Evolutionary conservation across 768 basidiomycete genomes (phyloP).

Genomic region (Krasilnikovozyma curviuscula): DNA sequence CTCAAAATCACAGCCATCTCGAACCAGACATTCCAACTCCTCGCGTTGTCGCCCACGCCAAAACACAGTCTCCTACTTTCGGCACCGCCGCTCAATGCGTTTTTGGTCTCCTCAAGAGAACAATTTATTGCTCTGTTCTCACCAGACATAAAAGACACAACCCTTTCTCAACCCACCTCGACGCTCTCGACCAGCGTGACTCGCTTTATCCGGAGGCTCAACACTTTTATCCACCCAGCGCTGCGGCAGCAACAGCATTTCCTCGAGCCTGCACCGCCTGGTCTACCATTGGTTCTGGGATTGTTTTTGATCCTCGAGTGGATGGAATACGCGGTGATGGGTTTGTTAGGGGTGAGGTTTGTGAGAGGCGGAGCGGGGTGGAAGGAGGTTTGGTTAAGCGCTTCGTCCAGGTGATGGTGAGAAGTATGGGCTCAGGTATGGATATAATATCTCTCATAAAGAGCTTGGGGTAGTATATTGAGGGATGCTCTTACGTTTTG

Average conservation of each 20-base stretch:
- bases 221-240: not conserved
- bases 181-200: not conserved
- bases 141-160: not conserved
- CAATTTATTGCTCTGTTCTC: not conserved
- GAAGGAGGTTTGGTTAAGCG: slow-evolving; percentile 4
- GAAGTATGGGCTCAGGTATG: too few species aligned
- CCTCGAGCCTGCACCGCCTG: not conserved
- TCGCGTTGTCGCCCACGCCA: not conserved
- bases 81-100: not conserved
- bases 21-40: not conserved
- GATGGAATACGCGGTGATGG: not conserved
- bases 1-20: not conserved
- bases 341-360: not conserved
- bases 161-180: not conserved
- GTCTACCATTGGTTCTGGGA: too few species aligned
- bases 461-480: too few species aligned
- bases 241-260: too few species aligned
- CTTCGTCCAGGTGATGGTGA: too few species aligned
- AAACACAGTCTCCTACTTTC: not conserved
- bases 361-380: not conserved
- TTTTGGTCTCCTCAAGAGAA: not conserved
- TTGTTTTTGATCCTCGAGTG: not conserved
- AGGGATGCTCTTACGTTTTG: too few species aligned
- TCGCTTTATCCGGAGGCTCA: not conserved
- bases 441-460: too few species aligned